Base-by-base conservation (phyloP, 495 filamentous ascomycete species). In the Symbiotaphrina buchneri region DNA sequence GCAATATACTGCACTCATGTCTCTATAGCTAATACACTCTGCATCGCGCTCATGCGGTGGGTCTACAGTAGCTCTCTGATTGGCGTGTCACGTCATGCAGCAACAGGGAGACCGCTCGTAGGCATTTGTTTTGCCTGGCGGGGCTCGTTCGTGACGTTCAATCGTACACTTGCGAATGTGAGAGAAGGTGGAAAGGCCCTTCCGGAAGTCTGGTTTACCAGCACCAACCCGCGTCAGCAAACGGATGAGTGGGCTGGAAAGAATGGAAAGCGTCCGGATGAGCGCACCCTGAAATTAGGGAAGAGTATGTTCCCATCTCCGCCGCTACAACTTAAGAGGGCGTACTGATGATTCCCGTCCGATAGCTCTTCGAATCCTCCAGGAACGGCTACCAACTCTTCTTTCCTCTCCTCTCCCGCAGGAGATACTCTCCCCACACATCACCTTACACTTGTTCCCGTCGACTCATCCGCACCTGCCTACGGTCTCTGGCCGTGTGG, bases 381-480 rank as follows among this genome's bases (percentile, higher is more conserved):
- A 90, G 53, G 67, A 75, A 18, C 75, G 71, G 35, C 72, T 97
- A 19, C 84, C 87, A 11, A 79, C 74, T 10, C 65, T 97, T 18
- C 63, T 97, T 11, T 72, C 78, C 41, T 74, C 83, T 6, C 71
- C 70, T 4, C 64, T 94, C 1, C 87, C 87, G 2, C 68, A 71
- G 28, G 69, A 79, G 27, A 77, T 97, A 41, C 76, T 97, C 41
- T 77, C 76, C 0, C 87, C 85, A 0, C 67, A 70, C 44, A 87
- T 95, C 39, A 74, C 71, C n/a, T 70, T 97, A 18, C 76, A 91
- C 50, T 76, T 95, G 34, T 97, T 97, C 55, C 87, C 87, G 18
- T 83, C 82, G 2, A 94, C 87, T 0, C 90, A 97, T 44, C 90
- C 83, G 2, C 78, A 94, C 46, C 78, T 97, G 8, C 87, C 87